phyloP scores from a whole-genome alignment of 345 rosid genomes.

The Pistacia vera region DNA sequence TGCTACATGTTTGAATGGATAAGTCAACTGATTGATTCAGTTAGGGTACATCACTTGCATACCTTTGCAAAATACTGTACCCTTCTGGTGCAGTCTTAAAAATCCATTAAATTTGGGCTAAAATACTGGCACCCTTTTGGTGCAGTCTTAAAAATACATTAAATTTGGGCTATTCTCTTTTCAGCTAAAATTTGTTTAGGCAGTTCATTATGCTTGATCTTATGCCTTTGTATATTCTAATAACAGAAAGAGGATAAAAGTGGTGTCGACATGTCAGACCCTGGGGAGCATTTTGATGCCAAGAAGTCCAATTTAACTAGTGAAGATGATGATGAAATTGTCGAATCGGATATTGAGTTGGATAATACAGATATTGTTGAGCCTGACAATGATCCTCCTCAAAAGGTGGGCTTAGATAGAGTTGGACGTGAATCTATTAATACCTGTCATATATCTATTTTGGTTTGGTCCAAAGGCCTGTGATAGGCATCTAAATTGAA shows the following conservation, averaged over 20 bases:
- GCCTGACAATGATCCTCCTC: slow-evolving; percentile 75
- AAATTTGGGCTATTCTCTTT: background rate
- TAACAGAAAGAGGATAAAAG: slow-evolving; percentile 44
- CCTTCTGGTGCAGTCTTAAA: background rate
- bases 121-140: background rate
- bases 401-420: slow-evolving; percentile 41
- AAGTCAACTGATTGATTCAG: background rate
- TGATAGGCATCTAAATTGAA: background rate
- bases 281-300: slow-evolving; percentile 28
- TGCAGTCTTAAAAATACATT: background rate
- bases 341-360: slow-evolving; percentile 81
- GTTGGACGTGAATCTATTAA: background rate
- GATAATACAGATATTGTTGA: slow-evolving; percentile 67
- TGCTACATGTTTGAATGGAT: background rate
- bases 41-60: slow-evolving; percentile 5
- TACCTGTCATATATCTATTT: background rate
- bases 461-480: slow-evolving; percentile 8
- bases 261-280: slow-evolving; percentile 45
- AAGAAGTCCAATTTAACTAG: slow-evolving; percentile 28
- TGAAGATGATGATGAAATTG: slow-evolving; percentile 50
- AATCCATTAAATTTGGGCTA: background rate
- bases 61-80: background rate
- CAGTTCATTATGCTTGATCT: background rate
- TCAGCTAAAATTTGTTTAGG: background rate
- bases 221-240: background rate